Evolutionary conservation across 1,139 yeast species (phyloP).

Genomic region (Hansenula lynferdii): DNA sequence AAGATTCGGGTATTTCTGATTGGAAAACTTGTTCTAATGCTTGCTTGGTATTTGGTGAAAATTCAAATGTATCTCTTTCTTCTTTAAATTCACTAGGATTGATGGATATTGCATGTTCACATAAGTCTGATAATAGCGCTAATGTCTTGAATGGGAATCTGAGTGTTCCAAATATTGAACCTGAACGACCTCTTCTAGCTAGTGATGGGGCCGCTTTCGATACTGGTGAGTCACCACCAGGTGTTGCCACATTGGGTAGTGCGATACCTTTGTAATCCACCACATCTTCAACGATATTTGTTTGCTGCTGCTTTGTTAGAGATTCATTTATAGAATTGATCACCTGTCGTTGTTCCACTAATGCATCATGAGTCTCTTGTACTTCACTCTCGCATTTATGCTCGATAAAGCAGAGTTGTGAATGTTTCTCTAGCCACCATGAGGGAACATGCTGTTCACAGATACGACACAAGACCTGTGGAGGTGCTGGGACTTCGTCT

Average conservation of each 20-base stretch:
- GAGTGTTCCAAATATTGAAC: conserved; percentile 29
- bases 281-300: conserved; percentile 8
- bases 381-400: conserved; percentile 79
- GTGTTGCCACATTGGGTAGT: conserved; percentile 33
- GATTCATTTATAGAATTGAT: conserved; percentile 26
- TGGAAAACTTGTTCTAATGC: conserved; percentile 53
- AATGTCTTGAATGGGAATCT: conserved; percentile 66
- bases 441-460: conserved; percentile 92
- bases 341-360: conserved; percentile 65
- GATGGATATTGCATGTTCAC: conserved; percentile 72
- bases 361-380: conserved; percentile 71
- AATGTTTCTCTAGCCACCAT: conserved; percentile 95
- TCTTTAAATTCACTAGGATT: conserved; percentile 43
- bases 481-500: conserved; percentile 67
- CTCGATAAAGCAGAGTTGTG: conserved; percentile 82
- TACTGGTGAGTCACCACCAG: conserved; percentile 19
- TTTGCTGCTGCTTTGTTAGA: conserved; percentile 10
- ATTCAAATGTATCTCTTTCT: conserved; percentile 27
- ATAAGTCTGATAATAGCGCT: conserved; percentile 57
- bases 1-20: conserved; percentile 52
- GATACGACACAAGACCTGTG: conserved; percentile 77
- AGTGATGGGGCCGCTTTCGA: conserved; percentile 10
- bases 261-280: conserved; percentile 59
- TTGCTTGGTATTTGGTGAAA: conserved; percentile 69
- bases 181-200: conserved; percentile 23